Evolutionary conservation across 306 rosid genomes (phyloP).

Genomic region (Dryas alaskensis): DNA sequence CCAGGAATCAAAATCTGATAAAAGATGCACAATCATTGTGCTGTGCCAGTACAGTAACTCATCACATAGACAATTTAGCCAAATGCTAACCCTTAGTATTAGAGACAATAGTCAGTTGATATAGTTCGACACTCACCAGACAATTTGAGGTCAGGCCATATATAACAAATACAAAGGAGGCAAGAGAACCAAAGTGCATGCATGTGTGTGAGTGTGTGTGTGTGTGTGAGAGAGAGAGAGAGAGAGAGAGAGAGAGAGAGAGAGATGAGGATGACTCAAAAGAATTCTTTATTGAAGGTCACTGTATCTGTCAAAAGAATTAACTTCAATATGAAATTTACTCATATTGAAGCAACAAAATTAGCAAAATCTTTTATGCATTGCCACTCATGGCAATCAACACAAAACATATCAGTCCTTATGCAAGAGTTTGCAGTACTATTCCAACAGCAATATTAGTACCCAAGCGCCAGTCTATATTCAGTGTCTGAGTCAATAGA

Average conservation of each 20-base stretch:
- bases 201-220: too few relatives aligned
- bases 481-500: background rate
- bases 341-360: background rate
- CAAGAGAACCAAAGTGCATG: too few relatives aligned
- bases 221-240: background rate
- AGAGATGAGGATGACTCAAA: background rate
- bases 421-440: background rate
- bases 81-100: too few relatives aligned
- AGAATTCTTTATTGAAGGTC: background rate
- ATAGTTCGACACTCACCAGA: too few relatives aligned
- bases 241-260: background rate
- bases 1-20: too few relatives aligned
- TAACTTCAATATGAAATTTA: background rate
- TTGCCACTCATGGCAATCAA: background rate
- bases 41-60: too few relatives aligned
- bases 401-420: background rate
- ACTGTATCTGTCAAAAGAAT: background rate
- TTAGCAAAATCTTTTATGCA: constrained; percentile 1
- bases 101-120: too few relatives aligned
- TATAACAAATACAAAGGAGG: too few relatives aligned
- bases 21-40: too few relatives aligned
- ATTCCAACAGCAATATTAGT: background rate
- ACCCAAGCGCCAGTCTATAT: background rate
- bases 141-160: too few relatives aligned
- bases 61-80: too few relatives aligned